phyloP scores from a whole-genome alignment of 1,284 basidiomycete species.

The Pseudozyma pruni region DNA sequence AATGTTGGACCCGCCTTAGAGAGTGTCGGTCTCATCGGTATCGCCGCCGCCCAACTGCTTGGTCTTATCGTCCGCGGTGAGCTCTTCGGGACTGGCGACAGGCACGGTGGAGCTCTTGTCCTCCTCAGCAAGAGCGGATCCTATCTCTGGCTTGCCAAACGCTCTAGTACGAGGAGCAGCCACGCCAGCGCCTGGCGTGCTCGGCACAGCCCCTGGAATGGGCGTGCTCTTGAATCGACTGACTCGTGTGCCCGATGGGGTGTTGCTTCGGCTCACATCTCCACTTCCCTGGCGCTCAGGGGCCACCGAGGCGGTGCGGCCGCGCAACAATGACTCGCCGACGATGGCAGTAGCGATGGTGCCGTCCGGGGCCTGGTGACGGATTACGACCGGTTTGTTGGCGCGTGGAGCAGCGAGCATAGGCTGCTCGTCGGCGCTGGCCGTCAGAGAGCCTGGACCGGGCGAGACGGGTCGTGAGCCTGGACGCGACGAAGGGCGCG shows the following conservation, averaged over 20 bases:
- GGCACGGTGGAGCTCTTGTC: background rate
- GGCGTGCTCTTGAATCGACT: constrained; percentile 53
- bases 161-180: constrained; percentile 15
- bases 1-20: constrained; percentile 6
- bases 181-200: constrained; percentile 11
- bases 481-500: constrained; percentile 29
- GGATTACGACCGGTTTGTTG: constrained; percentile 55
- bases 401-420: constrained; percentile 26
- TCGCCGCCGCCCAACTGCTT: constrained; percentile 35
- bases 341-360: constrained; percentile 51
- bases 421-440: constrained; percentile 12
- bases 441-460: constrained; percentile 15
- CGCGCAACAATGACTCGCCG: constrained; percentile 51
- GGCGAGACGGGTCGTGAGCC: constrained; percentile 44
- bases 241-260: constrained; percentile 38
- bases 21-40: constrained; percentile 28
- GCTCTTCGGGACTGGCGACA: constrained; percentile 36
- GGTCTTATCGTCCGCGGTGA: constrained; percentile 19
- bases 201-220: constrained; percentile 20
- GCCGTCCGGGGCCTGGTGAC: constrained; percentile 47
- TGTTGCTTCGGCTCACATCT: constrained; percentile 43
- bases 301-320: constrained; percentile 26
- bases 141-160: constrained; percentile 26
- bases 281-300: constrained; percentile 16
- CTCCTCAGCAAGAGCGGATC: constrained; percentile 28